Evolutionary conservation across 768 basidiomycete genomes (phyloP).

Genomic region (Lanmaoa rubissima): DNA sequence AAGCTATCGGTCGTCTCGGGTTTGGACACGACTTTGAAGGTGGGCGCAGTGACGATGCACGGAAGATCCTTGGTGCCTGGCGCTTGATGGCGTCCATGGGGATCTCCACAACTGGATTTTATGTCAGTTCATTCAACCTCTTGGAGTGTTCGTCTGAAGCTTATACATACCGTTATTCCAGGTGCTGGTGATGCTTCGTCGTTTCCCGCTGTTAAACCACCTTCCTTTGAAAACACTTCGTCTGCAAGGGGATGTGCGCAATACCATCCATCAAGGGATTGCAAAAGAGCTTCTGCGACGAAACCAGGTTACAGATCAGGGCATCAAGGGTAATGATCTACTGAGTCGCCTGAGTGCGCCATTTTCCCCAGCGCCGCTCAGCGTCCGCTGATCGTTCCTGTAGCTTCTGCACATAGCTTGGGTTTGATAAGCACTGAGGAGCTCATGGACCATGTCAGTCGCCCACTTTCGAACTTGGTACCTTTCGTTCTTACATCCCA

Average conservation of each 20-base stretch:
- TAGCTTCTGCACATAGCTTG: slow-evolving; percentile 3
- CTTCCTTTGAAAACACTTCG: slow-evolving; percentile 9
- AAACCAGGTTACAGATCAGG: not conserved
- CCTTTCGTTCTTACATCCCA: not conserved
- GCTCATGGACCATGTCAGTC: slow-evolving; percentile 7
- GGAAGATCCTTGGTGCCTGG: slow-evolving; percentile 5
- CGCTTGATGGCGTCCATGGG: slow-evolving; percentile 3
- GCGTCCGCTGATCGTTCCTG: not conserved
- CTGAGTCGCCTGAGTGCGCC: slow-evolving; percentile 1
- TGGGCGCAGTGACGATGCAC: slow-evolving; percentile 1
- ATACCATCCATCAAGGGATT: slow-evolving; percentile 11
- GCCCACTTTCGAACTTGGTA: no score
- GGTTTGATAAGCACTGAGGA: slow-evolving; percentile 1
- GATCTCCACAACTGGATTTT: slow-evolving; percentile 3
- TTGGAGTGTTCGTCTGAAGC: not conserved
- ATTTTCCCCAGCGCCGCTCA: not conserved
- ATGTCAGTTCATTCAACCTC: not conserved
- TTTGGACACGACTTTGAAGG: slow-evolving; percentile 10
- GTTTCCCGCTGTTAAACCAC: slow-evolving; percentile 5
- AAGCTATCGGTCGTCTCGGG: slow-evolving; percentile 4
- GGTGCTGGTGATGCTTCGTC: slow-evolving; percentile 1
- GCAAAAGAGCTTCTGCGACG: slow-evolving; percentile 14
- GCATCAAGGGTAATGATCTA: not conserved
- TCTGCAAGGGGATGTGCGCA: slow-evolving; percentile 12
- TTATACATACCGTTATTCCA: not conserved